Percentiles rank a stretch among this genome's conserved stretches.
These are phyloP conservation scores for Daldinia vernicosa DNA, from an alignment of 495 filamentous ascomycete species.

Conservation along the genomic window DNA sequence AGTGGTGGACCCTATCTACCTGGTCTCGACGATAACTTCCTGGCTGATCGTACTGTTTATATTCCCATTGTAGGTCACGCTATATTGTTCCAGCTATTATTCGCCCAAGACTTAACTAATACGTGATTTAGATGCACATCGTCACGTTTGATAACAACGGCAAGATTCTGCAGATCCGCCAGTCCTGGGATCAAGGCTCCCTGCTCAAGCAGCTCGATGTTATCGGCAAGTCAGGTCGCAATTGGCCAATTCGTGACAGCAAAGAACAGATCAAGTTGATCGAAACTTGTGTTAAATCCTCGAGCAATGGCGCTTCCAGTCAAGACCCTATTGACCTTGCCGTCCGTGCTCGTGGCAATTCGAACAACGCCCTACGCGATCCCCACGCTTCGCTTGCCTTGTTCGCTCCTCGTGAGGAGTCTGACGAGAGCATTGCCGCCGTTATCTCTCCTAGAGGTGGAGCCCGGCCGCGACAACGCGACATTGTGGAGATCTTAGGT, in stretches of 20 bases:
- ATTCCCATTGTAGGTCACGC: constrained; percentile 77
- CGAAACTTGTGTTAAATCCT: constrained; percentile 57
- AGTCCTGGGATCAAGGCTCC: constrained; percentile 95
- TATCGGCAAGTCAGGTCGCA: constrained; percentile 85
- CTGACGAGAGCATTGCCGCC: constrained; percentile 53
- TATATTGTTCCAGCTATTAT: constrained; percentile 14
- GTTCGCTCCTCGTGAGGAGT: constrained; percentile 69
- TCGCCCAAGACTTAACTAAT: constrained; percentile 38
- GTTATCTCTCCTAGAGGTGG: constrained; percentile 64
- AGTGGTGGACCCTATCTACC: constrained; percentile 91
- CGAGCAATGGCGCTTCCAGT: constrained; percentile 33
- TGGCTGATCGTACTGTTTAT: constrained; percentile 81
- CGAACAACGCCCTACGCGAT: constrained; percentile 63
- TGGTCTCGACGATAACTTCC: constrained; percentile 90
- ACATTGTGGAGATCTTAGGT: constrained; percentile 62
- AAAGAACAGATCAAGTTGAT: constrained; percentile 85
- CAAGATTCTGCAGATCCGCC: constrained; percentile 84
- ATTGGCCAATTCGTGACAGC: constrained; percentile 93
- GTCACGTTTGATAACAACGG: constrained; percentile 80
- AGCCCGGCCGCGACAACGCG: constrained; percentile 55
- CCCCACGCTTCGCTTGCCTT: constrained; percentile 82
- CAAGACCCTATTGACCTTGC: constrained; percentile 37
- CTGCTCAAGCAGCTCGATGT: constrained; percentile 92
- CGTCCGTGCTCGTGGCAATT: constrained; percentile 55
- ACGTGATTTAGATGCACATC: constrained; percentile 76